Base-by-base conservation (phyloP, 371 early-diverging fungal species). In the Mortierella sp. region DNA sequence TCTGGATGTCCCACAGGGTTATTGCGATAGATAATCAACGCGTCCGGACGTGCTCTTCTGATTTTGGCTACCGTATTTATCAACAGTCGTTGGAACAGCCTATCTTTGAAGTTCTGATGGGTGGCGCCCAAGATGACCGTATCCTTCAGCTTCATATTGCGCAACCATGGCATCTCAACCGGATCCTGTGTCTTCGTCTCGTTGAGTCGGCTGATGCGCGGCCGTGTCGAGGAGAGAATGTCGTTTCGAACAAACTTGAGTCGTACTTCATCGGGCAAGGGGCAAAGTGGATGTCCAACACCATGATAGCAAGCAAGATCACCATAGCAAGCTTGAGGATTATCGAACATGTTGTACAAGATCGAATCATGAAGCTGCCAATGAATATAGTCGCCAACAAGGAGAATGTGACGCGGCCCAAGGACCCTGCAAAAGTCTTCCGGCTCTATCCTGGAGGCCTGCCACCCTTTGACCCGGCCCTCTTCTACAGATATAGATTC, bases 321-420 rank as follows among this genome's bases (percentile, higher is more conserved):
- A 17, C 89, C 89, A 78, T 84, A 89, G 52, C 89, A 87, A 12
- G 80, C 84, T 9, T 83, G 83, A 8, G 70, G 70, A 3, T 82
- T 86, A 54, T 87, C 86, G 44, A 87, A 76, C 60, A 89, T 80
- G 28, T 81, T 76, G 72, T 89, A 84, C 53, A 89, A 58, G n/a
- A 87, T 61, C 3, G 87, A 55, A 27, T 89, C 89, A 65, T 89
- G 89, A 12, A 85, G 68, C 49, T 87, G 87, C 66, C 82, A 87
- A 30, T 86, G 86, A 2, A 84, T 79, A 14, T 84, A 51, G 67
- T 87, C 89, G 30, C 89, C 89, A 0, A 87, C 86, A 28, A 89
- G 63, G 28, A 86, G 49, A 30, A 70, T 60, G 24, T 75, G 76
- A 7, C 76, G 60, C 2, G 69, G 54, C 2, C 76, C 76, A 23